Conservation (phyloP, 257 asterid genomes). For the Solanum pennellii region DNA sequence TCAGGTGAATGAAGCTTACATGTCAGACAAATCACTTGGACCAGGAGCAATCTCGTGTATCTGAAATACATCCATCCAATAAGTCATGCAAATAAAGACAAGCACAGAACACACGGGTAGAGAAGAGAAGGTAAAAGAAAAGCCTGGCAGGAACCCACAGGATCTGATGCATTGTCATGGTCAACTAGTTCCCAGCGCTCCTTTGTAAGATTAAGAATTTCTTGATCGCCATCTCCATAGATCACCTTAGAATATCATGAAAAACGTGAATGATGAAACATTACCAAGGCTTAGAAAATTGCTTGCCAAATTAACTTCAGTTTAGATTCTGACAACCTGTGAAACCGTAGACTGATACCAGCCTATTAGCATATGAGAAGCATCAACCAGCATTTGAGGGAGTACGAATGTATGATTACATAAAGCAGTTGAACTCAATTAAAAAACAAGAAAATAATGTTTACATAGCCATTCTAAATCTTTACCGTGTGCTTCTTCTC, state of each 20-base stretch:
- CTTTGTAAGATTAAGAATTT: constrained; percentile 9
- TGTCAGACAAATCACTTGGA: background rate
- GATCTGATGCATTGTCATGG: background rate
- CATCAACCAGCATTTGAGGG: background rate
- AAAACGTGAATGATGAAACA: background rate
- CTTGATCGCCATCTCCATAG: constrained; percentile 20
- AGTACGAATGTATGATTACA: background rate
- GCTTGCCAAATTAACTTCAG: background rate
- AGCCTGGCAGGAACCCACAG: background rate
- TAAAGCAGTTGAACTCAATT: background rate
- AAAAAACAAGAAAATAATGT: background rate
- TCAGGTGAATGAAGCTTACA: background rate
- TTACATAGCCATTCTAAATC: background rate
- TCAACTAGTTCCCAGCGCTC: constrained; percentile 17
- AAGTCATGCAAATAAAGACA: background rate
- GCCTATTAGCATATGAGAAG: constrained; percentile 1
- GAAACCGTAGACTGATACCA: background rate
- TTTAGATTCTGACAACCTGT: background rate
- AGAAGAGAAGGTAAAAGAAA: background rate
- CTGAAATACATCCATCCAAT: background rate
- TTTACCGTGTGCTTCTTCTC: constrained; percentile 18
- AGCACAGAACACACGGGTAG: background rate
- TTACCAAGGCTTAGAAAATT: background rate
- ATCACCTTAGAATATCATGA: constrained; percentile 8
- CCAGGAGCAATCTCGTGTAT: background rate